These are phyloP conservation scores for Parathielavia appendiculata DNA, from an alignment of 495 filamentous ascomycete genomes.

Conservation along the genomic window DNA sequence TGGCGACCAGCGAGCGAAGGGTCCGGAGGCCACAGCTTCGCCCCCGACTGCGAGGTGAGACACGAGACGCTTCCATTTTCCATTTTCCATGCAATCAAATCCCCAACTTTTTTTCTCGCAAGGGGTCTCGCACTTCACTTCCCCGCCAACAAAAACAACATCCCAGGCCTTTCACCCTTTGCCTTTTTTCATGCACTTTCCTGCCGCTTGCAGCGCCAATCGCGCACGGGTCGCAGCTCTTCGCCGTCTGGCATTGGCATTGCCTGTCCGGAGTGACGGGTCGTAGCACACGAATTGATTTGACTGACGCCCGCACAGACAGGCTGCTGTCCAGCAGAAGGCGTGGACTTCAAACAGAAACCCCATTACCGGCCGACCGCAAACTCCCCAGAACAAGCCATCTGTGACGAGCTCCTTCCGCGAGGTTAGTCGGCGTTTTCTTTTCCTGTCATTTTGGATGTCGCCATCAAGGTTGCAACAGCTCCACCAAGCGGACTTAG, in stretches of 20 bases:
- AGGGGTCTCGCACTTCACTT: constrained; percentile 15
- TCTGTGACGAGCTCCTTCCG: constrained; percentile 31
- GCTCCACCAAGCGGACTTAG: not conserved
- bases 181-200: constrained; percentile 10
- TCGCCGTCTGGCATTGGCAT: constrained; percentile 1
- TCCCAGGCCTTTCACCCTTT: not conserved
- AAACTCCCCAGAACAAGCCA: constrained; percentile 28
- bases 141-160: constrained; percentile 24
- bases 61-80: constrained; percentile 28
- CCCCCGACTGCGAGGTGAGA: constrained; percentile 34
- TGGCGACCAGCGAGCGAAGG: constrained; percentile 26
- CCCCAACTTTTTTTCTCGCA: constrained; percentile 18
- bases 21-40: constrained; percentile 23
- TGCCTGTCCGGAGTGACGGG: not conserved
- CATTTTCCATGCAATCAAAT: constrained; percentile 17
- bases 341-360: constrained; percentile 37
- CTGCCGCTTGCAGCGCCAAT: not conserved
- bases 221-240: not conserved
- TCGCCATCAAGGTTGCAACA: constrained; percentile 4
- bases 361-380: constrained; percentile 36
- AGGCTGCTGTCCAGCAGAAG: constrained; percentile 38
- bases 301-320: constrained; percentile 32
- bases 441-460: not conserved
- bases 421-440: constrained; percentile 28
- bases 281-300: constrained; percentile 5